Evolutionary conservation across 208 protist genomes (phyloP).

Genomic region (Trypanosoma melophagium): DNA sequence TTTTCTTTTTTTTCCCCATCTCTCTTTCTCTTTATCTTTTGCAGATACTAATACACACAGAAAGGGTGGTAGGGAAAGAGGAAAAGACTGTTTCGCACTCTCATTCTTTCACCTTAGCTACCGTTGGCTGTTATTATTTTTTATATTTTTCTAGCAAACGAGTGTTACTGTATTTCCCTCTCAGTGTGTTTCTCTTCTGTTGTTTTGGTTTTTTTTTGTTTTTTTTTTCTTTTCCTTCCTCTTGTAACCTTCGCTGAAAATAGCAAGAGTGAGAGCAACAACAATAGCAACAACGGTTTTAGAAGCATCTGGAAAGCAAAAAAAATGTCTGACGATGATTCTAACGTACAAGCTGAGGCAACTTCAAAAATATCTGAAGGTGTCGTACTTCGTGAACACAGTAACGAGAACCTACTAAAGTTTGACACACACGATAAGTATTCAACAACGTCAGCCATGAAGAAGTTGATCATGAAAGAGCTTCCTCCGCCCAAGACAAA

Average conservation of each 20-base stretch:
- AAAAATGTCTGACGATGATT: conserved; percentile 11
- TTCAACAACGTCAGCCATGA: conserved; percentile 69
- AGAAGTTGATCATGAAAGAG: conserved; percentile 73
- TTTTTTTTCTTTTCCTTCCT: not conserved
- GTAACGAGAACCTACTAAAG: conserved; percentile 87
- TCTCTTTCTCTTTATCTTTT: too few relatives aligned
- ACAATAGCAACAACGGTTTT: too few relatives aligned
- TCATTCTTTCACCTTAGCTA: too few relatives aligned
- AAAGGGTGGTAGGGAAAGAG: not conserved
- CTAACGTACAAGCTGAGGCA: conserved; percentile 19
- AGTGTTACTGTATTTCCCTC: not conserved
- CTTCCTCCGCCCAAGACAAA: conserved; percentile 36
- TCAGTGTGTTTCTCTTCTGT: too few relatives aligned
- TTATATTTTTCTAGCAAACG: too few relatives aligned
- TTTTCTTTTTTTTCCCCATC: too few relatives aligned
- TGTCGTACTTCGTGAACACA: conserved; percentile 64
- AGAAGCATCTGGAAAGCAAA: conserved; percentile 9
- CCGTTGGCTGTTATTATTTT: too few relatives aligned
- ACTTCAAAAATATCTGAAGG: not conserved
- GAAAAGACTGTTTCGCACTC: not conserved
- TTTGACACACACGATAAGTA: conserved; percentile 86
- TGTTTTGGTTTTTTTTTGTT: not conserved
- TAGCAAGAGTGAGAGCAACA: too few relatives aligned
- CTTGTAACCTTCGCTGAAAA: too few relatives aligned
- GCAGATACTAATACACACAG: too few relatives aligned